Evolutionary conservation across 106 monocot species (phyloP), one percentile per base, ranked within the genome.

Genomic region (Platanthera zijinensis): DNA sequence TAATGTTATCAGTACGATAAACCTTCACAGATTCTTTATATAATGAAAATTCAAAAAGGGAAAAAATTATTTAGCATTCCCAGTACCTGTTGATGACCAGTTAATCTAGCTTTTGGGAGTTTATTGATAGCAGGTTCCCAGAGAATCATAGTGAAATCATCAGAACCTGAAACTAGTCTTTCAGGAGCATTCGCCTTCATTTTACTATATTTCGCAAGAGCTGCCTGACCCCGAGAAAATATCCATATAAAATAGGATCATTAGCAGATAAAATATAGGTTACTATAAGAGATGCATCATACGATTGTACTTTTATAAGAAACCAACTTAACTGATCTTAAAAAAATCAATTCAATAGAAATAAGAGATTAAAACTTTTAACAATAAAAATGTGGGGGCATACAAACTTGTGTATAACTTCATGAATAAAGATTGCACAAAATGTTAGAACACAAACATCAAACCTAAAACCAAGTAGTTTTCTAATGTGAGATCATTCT

Each of bases 91-190:
- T 93, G 93, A 50, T 97, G 96, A 73, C 96, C 96, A 69, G 93
- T 97, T 80, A 97, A 77, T 57, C 93, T 91, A 69, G 87, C 86
- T 76, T 97, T 97, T 14, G 90, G 96, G 5, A 91, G 87, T 77
- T 97, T 97, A 69, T 83, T 93, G 19, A 69, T 39, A 57, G 84
- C 67, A 76, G 93, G 96, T 79, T 97, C 96, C 96, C 96, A 97
- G 0, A 97, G 83, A 88, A 87, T 78, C 96, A 97, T 89, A 0
- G 90, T 90, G 59, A 97, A 97, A 85, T 97, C 96, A 79, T 97
- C 96, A 78, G 96, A 97, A 74, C 96, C 96, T 8, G 96, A 93
- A 69, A 97, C 91, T 54, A 97, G 57, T 64, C 96, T 89, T 83
- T 97, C 96, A 78, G 93, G 96, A 76, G 87, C 93, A 87, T 82